Percentiles rank a stretch among this genome's conserved stretches.
Evolutionary conservation across 2,329 filamentous ascomycete species (phyloP).

Genomic region (Trichoderma sp.): DNA sequence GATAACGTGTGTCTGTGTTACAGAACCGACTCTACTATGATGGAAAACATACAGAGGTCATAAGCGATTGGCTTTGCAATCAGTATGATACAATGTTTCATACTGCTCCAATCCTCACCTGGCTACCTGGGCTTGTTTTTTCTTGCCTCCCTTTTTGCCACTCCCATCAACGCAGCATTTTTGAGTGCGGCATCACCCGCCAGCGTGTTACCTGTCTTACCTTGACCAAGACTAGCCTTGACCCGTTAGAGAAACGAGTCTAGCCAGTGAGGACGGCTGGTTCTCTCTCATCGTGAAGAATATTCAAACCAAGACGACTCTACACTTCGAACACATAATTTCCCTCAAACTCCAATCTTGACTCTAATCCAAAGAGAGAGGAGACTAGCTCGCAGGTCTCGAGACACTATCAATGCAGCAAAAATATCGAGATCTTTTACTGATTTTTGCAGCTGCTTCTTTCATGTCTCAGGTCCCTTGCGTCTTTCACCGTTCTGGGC

Average conservation of each 20-base stretch:
- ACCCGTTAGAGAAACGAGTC: not conserved
- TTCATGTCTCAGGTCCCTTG: not conserved
- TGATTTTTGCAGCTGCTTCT: not conserved
- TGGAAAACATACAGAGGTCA: not conserved
- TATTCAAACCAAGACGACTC: not conserved
- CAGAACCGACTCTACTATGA: not conserved
- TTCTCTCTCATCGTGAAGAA: not conserved
- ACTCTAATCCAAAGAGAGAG: not conserved
- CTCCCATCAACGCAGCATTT: no score
- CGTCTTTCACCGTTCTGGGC: not conserved
- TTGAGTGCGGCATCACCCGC: constrained; percentile 10
- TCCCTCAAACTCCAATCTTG: not conserved
- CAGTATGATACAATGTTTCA: not conserved
- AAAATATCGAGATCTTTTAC: not conserved
- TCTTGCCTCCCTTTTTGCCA: not conserved
- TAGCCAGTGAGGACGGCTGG: not conserved
- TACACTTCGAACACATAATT: not conserved
- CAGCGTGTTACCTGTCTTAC: constrained; percentile 5
- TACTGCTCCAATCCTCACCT: not conserved
- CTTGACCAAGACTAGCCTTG: not conserved
- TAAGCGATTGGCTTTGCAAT: not conserved
- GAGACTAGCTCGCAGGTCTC: not conserved
- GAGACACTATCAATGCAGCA: not conserved
- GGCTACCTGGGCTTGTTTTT: not conserved
- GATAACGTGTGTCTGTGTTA: not conserved